Base-by-base conservation (phyloP, 75 land plant species). In the Pinus albicaulis region DNA sequence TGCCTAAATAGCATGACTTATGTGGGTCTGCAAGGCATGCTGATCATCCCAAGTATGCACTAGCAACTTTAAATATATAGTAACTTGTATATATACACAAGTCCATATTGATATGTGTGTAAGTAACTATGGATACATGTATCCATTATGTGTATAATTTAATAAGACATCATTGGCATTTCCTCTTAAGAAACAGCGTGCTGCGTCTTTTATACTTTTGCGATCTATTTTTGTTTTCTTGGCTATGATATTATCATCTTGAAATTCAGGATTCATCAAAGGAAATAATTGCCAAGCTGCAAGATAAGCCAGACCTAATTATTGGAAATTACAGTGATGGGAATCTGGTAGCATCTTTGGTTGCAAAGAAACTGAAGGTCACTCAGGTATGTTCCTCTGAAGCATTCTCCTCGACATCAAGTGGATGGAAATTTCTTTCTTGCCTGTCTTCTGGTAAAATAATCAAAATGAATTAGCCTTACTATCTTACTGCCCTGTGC, bases 241-340 rank as follows among this genome's bases (percentile, higher is more conserved):
- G 31, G 82, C 91, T 48, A 83, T 85, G 38, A 78, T 79, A 38
- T 73, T 90, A 11, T 88, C 48, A 90, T 90, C 55, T 90, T 86
- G 91, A 26, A 25, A 28, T 58, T 41, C 84, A 90, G 92, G 92
- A 90, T 72, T 85, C 83, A n/a, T 80, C 83, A 64, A 71, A 77
- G 76, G 92, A 90, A 74, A 62, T 90, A 17, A 62, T 77, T 70
- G 81, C 78, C 7, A 84, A 90, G 69, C 75, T 90, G 73, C 73
- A 84, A 56, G 92, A 83, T 10, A 85, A 63, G 23, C 92, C 92
- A 24, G 89, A 90, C 66, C 81, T 90, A 20, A 89, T 90, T n/a
- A 86, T 90, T 79, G 92, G 92, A 31, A 90, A 90, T 80, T 90
- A 90, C 74, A 90, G 92, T 73, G 92, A 90, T 77, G 92, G 92